These are phyloP conservation scores for Fusarium robinianum DNA, from an alignment of 2,329 filamentous ascomycete species.

Conservation along the genomic window DNA sequence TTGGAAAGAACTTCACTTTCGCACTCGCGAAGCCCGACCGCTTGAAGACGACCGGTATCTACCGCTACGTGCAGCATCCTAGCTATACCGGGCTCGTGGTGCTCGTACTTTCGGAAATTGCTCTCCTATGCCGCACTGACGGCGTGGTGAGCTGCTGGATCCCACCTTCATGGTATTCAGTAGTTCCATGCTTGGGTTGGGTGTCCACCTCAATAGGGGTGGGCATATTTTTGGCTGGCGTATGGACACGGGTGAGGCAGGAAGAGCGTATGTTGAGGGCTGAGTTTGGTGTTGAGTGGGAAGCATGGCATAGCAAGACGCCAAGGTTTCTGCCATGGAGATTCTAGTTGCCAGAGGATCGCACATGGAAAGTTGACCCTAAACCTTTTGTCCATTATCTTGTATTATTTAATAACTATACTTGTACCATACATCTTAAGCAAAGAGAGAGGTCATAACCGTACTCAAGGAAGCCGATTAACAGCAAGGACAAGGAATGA, in stretches of 20 bases:
- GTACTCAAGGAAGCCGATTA: no score
- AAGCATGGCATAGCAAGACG: constrained; percentile 52
- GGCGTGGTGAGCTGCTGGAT: constrained; percentile 47
- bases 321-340: constrained; percentile 53
- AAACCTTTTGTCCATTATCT: no score
- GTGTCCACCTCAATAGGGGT: constrained; percentile 4
- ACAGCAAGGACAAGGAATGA: constrained; percentile 22
- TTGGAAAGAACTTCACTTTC: constrained; percentile 60
- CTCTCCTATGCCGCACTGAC: constrained; percentile 45
- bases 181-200: constrained; percentile 5
- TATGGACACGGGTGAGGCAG: constrained; percentile 48
- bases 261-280: constrained; percentile 56
- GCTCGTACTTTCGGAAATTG: constrained; percentile 39
- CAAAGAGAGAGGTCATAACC: no score
- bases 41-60: constrained; percentile 53
- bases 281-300: constrained; percentile 54
- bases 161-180: constrained; percentile 27
- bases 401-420: no score
- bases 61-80: constrained; percentile 56
- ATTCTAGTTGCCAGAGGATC: no score
- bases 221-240: constrained; percentile 24
- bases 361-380: no score
- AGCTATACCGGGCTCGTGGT: constrained; percentile 53
- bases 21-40: constrained; percentile 51
- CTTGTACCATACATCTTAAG: no score